Percentiles rank a stretch among this genome's conserved stretches.
These are phyloP conservation scores for Mycena citricolor DNA, from an alignment of 1,284 basidiomycete species.

Conservation along the genomic window DNA sequence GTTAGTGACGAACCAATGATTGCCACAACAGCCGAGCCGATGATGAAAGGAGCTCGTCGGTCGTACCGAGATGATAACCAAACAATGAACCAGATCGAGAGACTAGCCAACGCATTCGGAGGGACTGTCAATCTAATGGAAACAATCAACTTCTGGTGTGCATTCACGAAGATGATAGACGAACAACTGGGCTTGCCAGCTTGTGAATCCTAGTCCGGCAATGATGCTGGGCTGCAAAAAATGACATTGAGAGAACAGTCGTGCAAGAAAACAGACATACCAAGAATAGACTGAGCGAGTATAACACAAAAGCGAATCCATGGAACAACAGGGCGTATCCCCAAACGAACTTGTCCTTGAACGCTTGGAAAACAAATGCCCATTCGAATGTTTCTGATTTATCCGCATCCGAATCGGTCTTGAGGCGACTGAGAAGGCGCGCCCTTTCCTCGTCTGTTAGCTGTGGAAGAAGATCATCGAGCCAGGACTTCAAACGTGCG, in stretches of 20 bases:
- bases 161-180: constrained; percentile 20
- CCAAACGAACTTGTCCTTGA: constrained; percentile 62
- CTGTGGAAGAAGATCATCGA: constrained; percentile 30
- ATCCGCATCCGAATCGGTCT: constrained; percentile 54
- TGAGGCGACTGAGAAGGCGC: constrained; percentile 46
- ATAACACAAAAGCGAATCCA: constrained; percentile 58
- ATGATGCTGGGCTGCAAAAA: constrained; percentile 57
- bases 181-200: constrained; percentile 61
- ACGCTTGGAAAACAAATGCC: constrained; percentile 51
- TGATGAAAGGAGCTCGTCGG: constrained; percentile 57
- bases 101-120: constrained; percentile 51
- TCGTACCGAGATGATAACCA: constrained; percentile 50
- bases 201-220: constrained; percentile 51
- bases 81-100: constrained; percentile 50
- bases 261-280: constrained; percentile 29
- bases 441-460: constrained; percentile 49
- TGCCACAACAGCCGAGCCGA: constrained; percentile 48
- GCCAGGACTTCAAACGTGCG: neutral
- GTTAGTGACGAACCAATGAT: constrained; percentile 46
- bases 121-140: constrained; percentile 52
- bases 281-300: constrained; percentile 55
- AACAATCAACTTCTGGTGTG: constrained; percentile 1
- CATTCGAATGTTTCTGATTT: constrained; percentile 49
- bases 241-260: neutral
- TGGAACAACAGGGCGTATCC: constrained; percentile 68